Evolutionary conservation across 1,139 yeast genomes (phyloP).

Genomic region (Ogataea hybrid): DNA sequence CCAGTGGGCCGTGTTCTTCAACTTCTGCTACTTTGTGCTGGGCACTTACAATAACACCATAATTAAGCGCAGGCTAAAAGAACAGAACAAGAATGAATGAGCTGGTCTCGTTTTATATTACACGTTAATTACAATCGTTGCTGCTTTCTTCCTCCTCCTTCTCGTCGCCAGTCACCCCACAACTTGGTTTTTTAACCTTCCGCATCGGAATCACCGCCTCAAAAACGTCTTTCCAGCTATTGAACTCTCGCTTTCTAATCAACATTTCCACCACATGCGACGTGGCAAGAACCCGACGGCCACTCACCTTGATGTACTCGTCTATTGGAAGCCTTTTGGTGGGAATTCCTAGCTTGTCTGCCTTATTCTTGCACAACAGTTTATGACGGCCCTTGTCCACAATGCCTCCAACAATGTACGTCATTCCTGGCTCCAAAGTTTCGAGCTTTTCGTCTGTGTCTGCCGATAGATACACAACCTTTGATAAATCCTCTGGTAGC

Average conservation of each 20-base stretch:
- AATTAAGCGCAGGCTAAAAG: slow-evolving; percentile 23
- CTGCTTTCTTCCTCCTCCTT: not conserved
- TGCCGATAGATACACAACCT: slow-evolving; percentile 74
- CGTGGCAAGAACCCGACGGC: slow-evolving; percentile 87
- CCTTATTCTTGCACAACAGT: slow-evolving; percentile 76
- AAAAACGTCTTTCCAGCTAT: slow-evolving; percentile 85
- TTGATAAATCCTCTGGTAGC: slow-evolving; percentile 34
- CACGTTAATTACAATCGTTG: not conserved
- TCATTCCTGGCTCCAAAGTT: slow-evolving; percentile 60
- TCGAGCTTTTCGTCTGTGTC: slow-evolving; percentile 74
- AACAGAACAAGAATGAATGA: not conserved
- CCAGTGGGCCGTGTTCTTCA: slow-evolving; percentile 84
- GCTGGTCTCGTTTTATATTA: slow-evolving; percentile 1
- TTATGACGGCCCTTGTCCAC: slow-evolving; percentile 95
- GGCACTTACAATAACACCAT: slow-evolving; percentile 75
- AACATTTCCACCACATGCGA: slow-evolving; percentile 90
- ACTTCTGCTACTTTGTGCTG: slow-evolving; percentile 65
- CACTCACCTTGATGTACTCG: slow-evolving; percentile 76
- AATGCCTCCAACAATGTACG: slow-evolving; percentile 91
- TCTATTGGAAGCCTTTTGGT: slow-evolving; percentile 88
- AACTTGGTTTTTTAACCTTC: slow-evolving; percentile 40
- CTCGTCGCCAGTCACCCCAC: not conserved
- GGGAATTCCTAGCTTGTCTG: slow-evolving; percentile 63
- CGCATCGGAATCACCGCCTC: slow-evolving; percentile 82
- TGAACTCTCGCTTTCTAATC: slow-evolving; percentile 73